A percentile compares a stretch with the other conserved stretches of the same genome.
phyloP scores from a whole-genome alignment of 345 rosid species.

The Sisymbrium irio region DNA sequence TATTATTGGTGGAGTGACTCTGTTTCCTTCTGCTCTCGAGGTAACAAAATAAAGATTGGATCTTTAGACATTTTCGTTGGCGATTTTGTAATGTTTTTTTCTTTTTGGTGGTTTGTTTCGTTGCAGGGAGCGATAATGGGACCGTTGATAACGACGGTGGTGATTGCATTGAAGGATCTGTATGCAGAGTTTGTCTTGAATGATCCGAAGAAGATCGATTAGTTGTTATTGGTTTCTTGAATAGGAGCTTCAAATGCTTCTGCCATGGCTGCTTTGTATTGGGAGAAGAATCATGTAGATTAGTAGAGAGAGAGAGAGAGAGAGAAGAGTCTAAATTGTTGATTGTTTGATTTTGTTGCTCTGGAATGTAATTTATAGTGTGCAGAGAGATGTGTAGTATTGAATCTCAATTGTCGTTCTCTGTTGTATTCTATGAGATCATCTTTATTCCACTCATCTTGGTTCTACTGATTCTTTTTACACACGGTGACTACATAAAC shows the following conservation, averaged over 20 bases:
- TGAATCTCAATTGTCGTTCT: background rate
- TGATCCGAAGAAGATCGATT: conserved; percentile 51
- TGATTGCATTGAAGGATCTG: conserved; percentile 86
- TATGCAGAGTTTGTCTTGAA: conserved; percentile 79
- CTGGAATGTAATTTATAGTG: conserved; percentile 24
- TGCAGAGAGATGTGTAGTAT: conserved; percentile 28
- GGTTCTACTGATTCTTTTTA: no score
- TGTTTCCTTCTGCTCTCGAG: conserved; percentile 94
- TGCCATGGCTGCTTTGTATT: conserved; percentile 22
- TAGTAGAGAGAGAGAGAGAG: background rate
- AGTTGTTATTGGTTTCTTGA: conserved; percentile 14
- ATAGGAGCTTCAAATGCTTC: conserved; percentile 23
- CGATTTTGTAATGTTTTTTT: conserved; percentile 6
- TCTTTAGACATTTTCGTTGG: background rate
- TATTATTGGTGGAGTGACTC: conserved; percentile 93
- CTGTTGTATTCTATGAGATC: conserved; percentile 20
- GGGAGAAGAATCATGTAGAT: conserved; percentile 30
- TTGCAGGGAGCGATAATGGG: conserved; percentile 98
- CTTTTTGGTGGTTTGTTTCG: background rate
- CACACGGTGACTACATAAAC: no score
- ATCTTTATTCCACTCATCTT: no score
- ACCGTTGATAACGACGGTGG: conserved; percentile 88
- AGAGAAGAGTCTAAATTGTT: background rate
- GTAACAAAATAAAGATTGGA: conserved; percentile 35
- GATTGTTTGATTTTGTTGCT: conserved; percentile 6